Percentiles rank a stretch among this genome's conserved stretches.
Evolutionary conservation across 441 rosid species (phyloP).

Genomic region (Manihot esculenta): DNA sequence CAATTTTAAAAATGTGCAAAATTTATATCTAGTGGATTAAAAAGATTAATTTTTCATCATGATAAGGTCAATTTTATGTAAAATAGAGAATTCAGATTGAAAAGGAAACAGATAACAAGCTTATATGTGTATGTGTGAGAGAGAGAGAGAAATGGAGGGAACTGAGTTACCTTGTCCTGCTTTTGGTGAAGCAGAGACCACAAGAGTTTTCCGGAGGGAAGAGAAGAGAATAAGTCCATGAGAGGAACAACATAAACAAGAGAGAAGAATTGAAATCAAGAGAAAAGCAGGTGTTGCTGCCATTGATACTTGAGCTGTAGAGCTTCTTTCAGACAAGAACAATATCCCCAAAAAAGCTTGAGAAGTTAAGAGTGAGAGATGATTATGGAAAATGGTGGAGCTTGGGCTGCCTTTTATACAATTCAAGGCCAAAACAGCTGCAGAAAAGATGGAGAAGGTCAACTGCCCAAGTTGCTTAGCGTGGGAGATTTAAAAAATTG

Average conservation of each 20-base stretch:
- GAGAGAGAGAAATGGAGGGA: not conserved
- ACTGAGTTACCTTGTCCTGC: conserved; percentile 33
- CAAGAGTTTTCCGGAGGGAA: conserved; percentile 39
- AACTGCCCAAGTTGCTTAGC: too few species aligned
- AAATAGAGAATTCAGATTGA: not conserved
- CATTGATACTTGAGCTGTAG: conserved; percentile 15
- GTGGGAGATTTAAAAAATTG: too few species aligned
- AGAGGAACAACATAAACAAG: conserved; percentile 30
- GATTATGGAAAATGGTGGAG: not conserved
- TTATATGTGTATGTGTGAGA: too few species aligned
- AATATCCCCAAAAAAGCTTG: conserved; percentile 6
- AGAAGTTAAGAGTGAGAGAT: not conserved
- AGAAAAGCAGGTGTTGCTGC: conserved; percentile 26
- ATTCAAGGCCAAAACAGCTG: too few species aligned
- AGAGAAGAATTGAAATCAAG: conserved; percentile 37
- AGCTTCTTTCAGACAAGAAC: too few species aligned
- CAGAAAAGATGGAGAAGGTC: conserved; percentile 24
- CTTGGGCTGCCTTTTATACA: conserved; percentile 18
- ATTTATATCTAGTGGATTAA: too few species aligned
- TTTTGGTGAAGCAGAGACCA: conserved; percentile 42
- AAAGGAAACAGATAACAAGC: not conserved
- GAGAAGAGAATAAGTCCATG: conserved; percentile 45
- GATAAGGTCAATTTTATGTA: not conserved
- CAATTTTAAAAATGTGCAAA: not conserved
- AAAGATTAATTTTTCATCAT: too few species aligned